phyloP scores from a whole-genome alignment of 1,284 basidiomycete species.

The Entoloma clypeatum region DNA sequence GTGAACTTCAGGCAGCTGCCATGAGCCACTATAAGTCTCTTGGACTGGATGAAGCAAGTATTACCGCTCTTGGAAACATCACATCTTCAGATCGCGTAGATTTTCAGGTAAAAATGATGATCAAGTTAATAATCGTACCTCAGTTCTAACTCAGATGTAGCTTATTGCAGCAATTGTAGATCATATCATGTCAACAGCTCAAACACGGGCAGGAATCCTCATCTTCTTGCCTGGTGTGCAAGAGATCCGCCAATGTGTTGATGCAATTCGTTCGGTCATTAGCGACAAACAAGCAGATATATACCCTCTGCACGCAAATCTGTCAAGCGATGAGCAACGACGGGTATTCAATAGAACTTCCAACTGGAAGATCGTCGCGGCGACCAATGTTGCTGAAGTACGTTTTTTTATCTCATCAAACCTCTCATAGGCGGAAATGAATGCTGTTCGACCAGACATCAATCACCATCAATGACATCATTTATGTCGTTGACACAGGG shows the following conservation, averaged over 20 bases:
- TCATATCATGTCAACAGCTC: conserved; percentile 55
- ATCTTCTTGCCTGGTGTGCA: conserved; percentile 89
- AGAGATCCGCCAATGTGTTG: conserved; percentile 82
- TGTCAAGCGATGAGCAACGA: conserved; percentile 83
- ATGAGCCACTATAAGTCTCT: conserved; percentile 45
- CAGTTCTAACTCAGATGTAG: conserved; percentile 29
- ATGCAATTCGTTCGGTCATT: conserved; percentile 49
- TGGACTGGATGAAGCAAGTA: conserved; percentile 52
- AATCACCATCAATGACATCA: conserved; percentile 90
- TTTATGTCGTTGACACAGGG: conserved; percentile 84
- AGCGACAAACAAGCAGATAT: conserved; percentile 50
- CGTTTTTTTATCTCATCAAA: conserved; percentile 13
- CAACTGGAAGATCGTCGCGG: conserved; percentile 82
- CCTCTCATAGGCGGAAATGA: no score
- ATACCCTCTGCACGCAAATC: conserved; percentile 87
- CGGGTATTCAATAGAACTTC: conserved; percentile 67
- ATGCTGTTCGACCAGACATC: conserved; percentile 61
- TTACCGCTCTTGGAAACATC: conserved; percentile 60
- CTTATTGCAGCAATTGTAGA: conserved; percentile 67
- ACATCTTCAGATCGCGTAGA: conserved; percentile 68
- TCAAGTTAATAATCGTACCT: background rate
- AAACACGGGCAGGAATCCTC: conserved; percentile 65
- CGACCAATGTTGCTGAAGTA: conserved; percentile 88
- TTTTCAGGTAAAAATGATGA: conserved; percentile 49
- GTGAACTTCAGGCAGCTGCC: conserved; percentile 46